These are phyloP conservation scores for Danielia oregonensis DNA, from an alignment of 805 yeast species.

Conservation along the genomic window DNA sequence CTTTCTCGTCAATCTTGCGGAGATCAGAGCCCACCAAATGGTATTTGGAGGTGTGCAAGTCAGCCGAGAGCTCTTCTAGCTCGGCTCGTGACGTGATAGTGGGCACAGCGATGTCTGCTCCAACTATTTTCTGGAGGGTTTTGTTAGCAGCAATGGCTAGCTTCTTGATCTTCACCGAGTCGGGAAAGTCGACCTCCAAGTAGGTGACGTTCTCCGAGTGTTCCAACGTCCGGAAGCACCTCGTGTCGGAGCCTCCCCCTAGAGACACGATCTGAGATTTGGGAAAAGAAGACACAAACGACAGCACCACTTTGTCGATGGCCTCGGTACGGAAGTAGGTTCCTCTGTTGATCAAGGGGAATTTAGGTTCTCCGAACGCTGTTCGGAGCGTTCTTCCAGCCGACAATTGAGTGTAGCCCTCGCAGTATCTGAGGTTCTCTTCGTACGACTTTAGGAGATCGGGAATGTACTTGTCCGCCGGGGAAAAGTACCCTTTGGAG, in stretches of 20 bases:
- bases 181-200: constrained; percentile 64
- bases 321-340: constrained; percentile 58
- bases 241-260: constrained; percentile 82
- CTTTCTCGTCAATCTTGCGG: constrained; percentile 26
- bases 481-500: constrained; percentile 42
- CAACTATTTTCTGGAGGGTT: constrained; percentile 25
- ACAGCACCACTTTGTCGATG: constrained; percentile 44
- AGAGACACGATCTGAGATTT: constrained; percentile 57
- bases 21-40: constrained; percentile 56
- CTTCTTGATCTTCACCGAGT: constrained; percentile 49
- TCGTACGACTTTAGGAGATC: constrained; percentile 33
- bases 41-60: constrained; percentile 41
- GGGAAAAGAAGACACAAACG: constrained; percentile 32
- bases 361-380: constrained; percentile 41
- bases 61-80: constrained; percentile 22
- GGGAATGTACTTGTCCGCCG: constrained; percentile 34
- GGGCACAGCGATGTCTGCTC: constrained; percentile 11
- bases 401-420: constrained; percentile 36
- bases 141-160: constrained; percentile 37
- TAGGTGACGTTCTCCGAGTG: constrained; percentile 33
- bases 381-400: constrained; percentile 38
- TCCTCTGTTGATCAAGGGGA: constrained; percentile 70
- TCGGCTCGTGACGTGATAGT: constrained; percentile 15
- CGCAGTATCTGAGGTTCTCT: constrained; percentile 34
- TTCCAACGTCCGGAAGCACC: constrained; percentile 51